Evolutionary conservation across 1,284 basidiomycete genomes (phyloP), one percentile per base, ranked within the genome.

Genomic region (Marasmius tenuissimus): DNA sequence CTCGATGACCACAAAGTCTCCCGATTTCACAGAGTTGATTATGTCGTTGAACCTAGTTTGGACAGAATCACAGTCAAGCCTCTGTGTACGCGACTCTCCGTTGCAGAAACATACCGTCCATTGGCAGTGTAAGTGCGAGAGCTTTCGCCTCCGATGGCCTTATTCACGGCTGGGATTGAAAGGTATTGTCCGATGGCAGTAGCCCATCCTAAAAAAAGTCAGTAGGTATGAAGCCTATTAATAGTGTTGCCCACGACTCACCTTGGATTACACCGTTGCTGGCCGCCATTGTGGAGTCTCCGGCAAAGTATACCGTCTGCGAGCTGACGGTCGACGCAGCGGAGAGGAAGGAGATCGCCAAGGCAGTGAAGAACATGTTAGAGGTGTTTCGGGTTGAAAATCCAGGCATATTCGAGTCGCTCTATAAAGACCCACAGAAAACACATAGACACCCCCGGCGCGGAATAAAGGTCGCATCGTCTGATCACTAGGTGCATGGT

Each of bases 221-320:
- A 38, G 14, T 8, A 54, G 34, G 12, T 11, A 50, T 52, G 4
- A 40, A 18, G 18, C 27, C 27, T 52, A 48, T 39, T 37, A 18
- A 20, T 14, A n/a, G 22, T 8, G 11, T 47, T 16, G 16, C 5
- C 9, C 14, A 27, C 18, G 27, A 50, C 38, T 11, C 54, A 16
- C 53, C 55, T 33, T 45, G 53, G 10, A 27, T 58, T n/a, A 33
- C 45, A 5, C 71, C 71, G n/a, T 68, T 68, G 34, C 65, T 63
- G 12, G 47, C 50, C 0, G 73, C 73, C 70, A 73, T 73, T 1
- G 81, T 83, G 8, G 77, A 78, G 63, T 81, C 81, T 5, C 81
- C 82, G 4, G 81, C 79, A n/a, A 82, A 69, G 63, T 79, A 81
- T 4, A 83, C 71, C 4, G 76, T 78, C 61, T 75, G 74, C 45